Percentiles rank a stretch among this genome's conserved stretches.
These are phyloP conservation scores for Saccharomycopsis fibuligera DNA, from an alignment of 805 yeast species.

Conservation along the genomic window DNA sequence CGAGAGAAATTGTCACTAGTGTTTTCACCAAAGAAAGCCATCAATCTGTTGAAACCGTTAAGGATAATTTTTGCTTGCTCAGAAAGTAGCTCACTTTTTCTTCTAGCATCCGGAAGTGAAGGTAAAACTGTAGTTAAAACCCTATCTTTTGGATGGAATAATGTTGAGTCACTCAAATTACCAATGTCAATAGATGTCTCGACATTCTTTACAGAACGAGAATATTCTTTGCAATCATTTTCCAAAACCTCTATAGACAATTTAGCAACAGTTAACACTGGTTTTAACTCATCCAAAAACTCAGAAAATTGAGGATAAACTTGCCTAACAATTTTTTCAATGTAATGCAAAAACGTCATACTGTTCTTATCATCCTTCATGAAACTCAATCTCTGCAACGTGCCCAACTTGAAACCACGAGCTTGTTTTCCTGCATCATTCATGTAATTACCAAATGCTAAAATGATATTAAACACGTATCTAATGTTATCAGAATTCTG, in stretches of 20 bases:
- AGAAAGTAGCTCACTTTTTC: conserved; percentile 57
- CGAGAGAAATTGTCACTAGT: conserved; percentile 60
- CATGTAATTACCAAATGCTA: conserved; percentile 95
- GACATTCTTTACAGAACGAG: conserved; percentile 58
- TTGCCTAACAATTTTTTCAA: conserved; percentile 80
- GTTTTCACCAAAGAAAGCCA: conserved; percentile 91
- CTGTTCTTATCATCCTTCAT: conserved; percentile 85
- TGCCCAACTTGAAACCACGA: conserved; percentile 81
- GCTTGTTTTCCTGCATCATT: conserved; percentile 91
- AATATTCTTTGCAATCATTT: conserved; percentile 61
- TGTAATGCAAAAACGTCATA: conserved; percentile 85
- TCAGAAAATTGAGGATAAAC: conserved; percentile 72
- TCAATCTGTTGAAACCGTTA: conserved; percentile 59
- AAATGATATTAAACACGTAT: conserved; percentile 72
- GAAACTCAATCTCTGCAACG: conserved; percentile 84
- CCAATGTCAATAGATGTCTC: conserved; percentile 74
- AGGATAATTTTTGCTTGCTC: conserved; percentile 59
- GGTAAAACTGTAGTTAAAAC: conserved; percentile 56
- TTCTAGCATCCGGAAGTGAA: conserved; percentile 68
- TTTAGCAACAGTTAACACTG: conserved; percentile 56
- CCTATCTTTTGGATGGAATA: conserved; percentile 79
- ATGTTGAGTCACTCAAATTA: conserved; percentile 69
- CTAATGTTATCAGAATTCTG: conserved; percentile 61
- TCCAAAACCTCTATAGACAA: conserved; percentile 77
- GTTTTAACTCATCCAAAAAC: conserved; percentile 67